Conservation (phyloP, 2,329 filamentous ascomycete genomes). For the Claviceps digitariae region DNA sequence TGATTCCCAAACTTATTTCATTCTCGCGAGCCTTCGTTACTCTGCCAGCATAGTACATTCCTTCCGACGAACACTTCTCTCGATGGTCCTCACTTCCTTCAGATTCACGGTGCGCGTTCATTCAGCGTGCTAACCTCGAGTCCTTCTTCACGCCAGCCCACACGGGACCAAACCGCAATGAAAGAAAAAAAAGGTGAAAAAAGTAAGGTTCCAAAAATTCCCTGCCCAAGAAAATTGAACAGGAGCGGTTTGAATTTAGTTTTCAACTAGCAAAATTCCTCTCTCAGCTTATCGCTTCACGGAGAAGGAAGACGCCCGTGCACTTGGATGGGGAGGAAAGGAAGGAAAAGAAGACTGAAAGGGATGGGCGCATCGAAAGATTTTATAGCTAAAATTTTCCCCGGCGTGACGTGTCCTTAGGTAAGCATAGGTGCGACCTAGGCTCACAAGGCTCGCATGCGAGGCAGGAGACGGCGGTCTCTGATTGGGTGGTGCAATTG, state of each 20-base stretch:
- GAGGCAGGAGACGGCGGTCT: neutral
- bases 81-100: too few relatives aligned
- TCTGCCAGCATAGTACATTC: too few relatives aligned
- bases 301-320: constrained; percentile 51
- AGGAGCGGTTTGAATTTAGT: constrained; percentile 62
- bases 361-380: constrained; percentile 5
- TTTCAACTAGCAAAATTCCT: constrained; percentile 85
- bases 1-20: too few relatives aligned
- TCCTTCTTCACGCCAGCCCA: constrained; percentile 28
- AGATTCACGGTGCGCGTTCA: too few relatives aligned
- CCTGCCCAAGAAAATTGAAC: constrained; percentile 52
- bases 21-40: too few relatives aligned
- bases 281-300: constrained; percentile 57
- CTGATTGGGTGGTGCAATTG: neutral
- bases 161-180: constrained; percentile 23
- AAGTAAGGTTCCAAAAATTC: constrained; percentile 54
- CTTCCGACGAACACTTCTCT: too few relatives aligned
- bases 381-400: constrained; percentile 20
- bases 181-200: constrained; percentile 22
- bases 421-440: constrained; percentile 2
- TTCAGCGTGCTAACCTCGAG: too few relatives aligned
- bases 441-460: too few relatives aligned
- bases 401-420: constrained; percentile 2
- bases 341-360: constrained; percentile 23
- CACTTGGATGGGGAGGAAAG: constrained; percentile 44